phyloP scores from a whole-genome alignment of 1,284 basidiomycete genomes.

The Pulveroboletus sp. region DNA sequence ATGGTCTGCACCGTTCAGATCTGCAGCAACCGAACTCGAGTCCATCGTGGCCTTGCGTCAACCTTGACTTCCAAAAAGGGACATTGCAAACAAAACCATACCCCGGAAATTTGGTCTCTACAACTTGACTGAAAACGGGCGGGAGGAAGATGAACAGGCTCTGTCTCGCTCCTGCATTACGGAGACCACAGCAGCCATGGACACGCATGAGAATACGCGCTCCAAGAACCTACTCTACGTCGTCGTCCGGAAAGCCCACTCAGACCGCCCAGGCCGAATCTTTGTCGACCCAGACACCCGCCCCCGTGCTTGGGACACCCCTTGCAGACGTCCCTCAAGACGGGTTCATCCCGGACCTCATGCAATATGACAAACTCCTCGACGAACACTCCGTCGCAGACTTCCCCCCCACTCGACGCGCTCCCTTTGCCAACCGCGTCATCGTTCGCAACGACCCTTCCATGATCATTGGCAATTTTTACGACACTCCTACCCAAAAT shows the following conservation, averaged over 20 bases:
- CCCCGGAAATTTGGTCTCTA: slow-evolving; percentile 11
- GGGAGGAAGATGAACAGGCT: slow-evolving; percentile 26
- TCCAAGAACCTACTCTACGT: slow-evolving; percentile 21
- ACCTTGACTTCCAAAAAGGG: slow-evolving; percentile 16
- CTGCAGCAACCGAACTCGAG: slow-evolving; percentile 29
- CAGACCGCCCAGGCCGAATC: slow-evolving; percentile 7
- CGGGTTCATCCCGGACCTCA: slow-evolving; percentile 54
- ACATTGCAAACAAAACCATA: slow-evolving; percentile 12
- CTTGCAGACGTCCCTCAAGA: slow-evolving; percentile 28
- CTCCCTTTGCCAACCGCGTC: slow-evolving; percentile 57
- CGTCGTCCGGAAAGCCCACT: slow-evolving; percentile 8
- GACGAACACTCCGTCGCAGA: slow-evolving; percentile 57
- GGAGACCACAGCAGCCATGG: slow-evolving; percentile 15
- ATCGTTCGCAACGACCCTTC: slow-evolving; percentile 61
- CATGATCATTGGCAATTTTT: slow-evolving; percentile 32
- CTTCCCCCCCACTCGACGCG: slow-evolving; percentile 51
- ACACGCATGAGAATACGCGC: not conserved
- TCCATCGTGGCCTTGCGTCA: slow-evolving; percentile 14
- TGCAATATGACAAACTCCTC: slow-evolving; percentile 57
- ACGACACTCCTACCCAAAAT: slow-evolving; percentile 17
- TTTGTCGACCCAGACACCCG: slow-evolving; percentile 1
- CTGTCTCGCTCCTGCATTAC: slow-evolving; percentile 14
- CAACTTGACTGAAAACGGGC: not conserved
- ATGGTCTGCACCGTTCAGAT: slow-evolving; percentile 44
- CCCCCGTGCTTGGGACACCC: slow-evolving; percentile 18